These are phyloP conservation scores for Diospyros lotus DNA, from an alignment of 148 eudicot genomes.

Conservation along the genomic window DNA sequence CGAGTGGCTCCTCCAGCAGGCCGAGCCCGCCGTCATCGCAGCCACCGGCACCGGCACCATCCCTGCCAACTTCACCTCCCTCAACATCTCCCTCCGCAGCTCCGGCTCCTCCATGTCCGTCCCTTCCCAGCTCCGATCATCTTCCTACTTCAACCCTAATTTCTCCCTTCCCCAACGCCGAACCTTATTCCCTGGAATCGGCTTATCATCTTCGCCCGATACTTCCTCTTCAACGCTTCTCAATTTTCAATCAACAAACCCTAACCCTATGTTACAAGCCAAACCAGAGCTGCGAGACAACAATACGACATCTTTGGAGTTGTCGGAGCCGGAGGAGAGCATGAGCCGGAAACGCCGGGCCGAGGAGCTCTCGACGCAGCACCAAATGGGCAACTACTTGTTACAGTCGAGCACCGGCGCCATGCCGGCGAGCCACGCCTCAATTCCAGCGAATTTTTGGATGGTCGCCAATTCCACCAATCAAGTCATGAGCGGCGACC, in stretches of 20 bases:
- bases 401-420: constrained; percentile 46
- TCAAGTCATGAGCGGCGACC: constrained; percentile 53
- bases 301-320: constrained; percentile 23
- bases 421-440: constrained; percentile 37
- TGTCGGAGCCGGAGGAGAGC: constrained; percentile 42
- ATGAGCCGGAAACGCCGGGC: constrained; percentile 23
- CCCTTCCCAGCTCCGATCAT: constrained; percentile 66
- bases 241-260: constrained; percentile 49
- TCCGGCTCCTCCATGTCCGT: constrained; percentile 83
- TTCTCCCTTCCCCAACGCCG: constrained; percentile 55
- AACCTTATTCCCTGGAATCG: constrained; percentile 53
- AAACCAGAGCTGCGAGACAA: constrained; percentile 48
- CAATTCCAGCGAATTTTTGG: constrained; percentile 85
- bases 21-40: constrained; percentile 91
- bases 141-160: constrained; percentile 63
- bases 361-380: constrained; percentile 25
- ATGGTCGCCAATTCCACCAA: constrained; percentile 52
- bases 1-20: constrained; percentile 95
- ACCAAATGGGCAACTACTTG: constrained; percentile 47
- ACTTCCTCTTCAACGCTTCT: constrained; percentile 36
- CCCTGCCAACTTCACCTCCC: constrained; percentile 88
- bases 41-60: constrained; percentile 99
- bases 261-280: constrained; percentile 33
- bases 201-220: constrained; percentile 17
- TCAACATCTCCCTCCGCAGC: constrained; percentile 81